These are phyloP conservation scores for Citrullus amarus DNA, from an alignment of 306 rosid genomes.

Conservation along the genomic window DNA sequence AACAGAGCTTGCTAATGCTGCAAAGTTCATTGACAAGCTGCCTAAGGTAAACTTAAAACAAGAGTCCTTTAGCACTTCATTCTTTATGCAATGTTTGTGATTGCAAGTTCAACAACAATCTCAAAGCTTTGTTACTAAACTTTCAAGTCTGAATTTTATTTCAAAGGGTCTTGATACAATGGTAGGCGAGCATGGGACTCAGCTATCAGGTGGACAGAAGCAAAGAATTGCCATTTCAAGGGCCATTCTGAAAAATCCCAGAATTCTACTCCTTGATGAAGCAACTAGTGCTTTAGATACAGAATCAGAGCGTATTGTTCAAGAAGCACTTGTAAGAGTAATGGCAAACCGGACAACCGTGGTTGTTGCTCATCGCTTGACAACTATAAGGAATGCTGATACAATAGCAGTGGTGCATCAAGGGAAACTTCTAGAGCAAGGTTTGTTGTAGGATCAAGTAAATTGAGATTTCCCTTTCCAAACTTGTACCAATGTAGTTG, in stretches of 20 bases:
- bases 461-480: neutral
- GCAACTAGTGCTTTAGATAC: conserved; percentile 90
- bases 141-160: neutral
- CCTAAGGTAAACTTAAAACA: conserved; percentile 34
- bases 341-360: conserved; percentile 67
- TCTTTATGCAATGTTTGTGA: neutral
- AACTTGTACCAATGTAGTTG: neutral
- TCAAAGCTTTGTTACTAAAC: neutral
- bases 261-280: conserved; percentile 81
- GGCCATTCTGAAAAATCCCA: conserved; percentile 84
- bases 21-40: conserved; percentile 62
- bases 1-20: conserved; percentile 71
- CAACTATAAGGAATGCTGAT: conserved; percentile 71
- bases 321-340: conserved; percentile 57
- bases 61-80: neutral
- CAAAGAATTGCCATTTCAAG: conserved; percentile 94
- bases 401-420: conserved; percentile 70
- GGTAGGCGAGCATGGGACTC: conserved; percentile 87
- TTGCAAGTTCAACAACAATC: neutral
- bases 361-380: conserved; percentile 88
- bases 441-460: conserved; percentile 16
- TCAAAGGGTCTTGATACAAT: conserved; percentile 66
- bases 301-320: conserved; percentile 86
- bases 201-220: conserved; percentile 94
- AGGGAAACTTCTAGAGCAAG: conserved; percentile 74